Conservation (phyloP, 805 yeast genomes). For the Yarrowia bubula region DNA sequence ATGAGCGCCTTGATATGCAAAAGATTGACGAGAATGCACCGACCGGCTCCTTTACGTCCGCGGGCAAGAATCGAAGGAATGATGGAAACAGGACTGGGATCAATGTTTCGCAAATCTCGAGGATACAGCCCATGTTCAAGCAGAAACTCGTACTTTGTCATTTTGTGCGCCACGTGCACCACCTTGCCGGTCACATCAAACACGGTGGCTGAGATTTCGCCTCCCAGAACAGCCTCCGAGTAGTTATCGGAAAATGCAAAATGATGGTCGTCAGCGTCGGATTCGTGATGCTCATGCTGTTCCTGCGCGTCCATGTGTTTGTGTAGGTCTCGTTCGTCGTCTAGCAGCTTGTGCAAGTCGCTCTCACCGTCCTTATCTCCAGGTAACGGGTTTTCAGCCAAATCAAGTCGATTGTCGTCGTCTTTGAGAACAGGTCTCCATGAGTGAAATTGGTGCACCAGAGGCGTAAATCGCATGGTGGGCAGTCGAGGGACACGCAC, state of each 20-base stretch:
- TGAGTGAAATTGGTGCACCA: neutral
- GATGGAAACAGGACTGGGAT: conserved; percentile 59
- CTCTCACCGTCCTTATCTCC: no score
- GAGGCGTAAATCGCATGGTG: neutral
- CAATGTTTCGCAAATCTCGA: conserved; percentile 82
- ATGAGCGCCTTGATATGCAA: conserved; percentile 63
- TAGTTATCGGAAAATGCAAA: conserved; percentile 19
- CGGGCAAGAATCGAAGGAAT: conserved; percentile 66
- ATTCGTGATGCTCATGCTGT: neutral
- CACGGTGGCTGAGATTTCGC: conserved; percentile 43
- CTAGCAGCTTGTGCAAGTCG: neutral
- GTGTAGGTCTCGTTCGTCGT: neutral
- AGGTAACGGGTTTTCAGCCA: no score
- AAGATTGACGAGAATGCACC: conserved; percentile 59
- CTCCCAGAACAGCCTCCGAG: conserved; percentile 24
- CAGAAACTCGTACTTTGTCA: conserved; percentile 55
- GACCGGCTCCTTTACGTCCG: conserved; percentile 35
- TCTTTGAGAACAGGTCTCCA: neutral
- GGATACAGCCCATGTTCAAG: conserved; percentile 74
- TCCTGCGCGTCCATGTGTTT: neutral
- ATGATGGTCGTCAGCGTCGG: neutral
- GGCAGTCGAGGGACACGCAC: neutral
- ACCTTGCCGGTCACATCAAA: conserved; percentile 59
- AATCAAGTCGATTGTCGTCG: neutral
- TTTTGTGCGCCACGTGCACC: conserved; percentile 54